Percentiles rank a stretch among this genome's conserved stretches.
These are phyloP conservation scores for Fusarium sororula DNA, from an alignment of 2,329 filamentous ascomycete genomes.

Conservation along the genomic window DNA sequence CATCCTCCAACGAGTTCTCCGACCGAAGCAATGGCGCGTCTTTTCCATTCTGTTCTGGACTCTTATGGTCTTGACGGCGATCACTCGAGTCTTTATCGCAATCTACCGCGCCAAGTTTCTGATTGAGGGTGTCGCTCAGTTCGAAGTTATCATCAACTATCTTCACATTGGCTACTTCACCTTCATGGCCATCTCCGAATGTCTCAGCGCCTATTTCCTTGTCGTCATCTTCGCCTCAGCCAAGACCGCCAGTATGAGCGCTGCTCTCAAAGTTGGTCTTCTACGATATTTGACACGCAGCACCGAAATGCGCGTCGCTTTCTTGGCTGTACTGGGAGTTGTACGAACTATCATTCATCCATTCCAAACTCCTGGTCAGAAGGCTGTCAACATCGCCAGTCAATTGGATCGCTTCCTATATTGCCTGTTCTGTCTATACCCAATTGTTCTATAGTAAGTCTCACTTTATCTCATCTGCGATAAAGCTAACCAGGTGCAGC, in stretches of 20 bases:
- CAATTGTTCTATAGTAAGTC: conserved; percentile 51
- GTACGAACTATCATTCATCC: conserved; percentile 53
- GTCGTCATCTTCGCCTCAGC: conserved; percentile 49
- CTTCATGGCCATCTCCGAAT: conserved; percentile 52
- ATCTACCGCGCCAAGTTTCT: conserved; percentile 45
- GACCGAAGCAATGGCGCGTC: conserved; percentile 50
- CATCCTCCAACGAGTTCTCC: conserved; percentile 60
- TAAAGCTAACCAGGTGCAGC: background rate
- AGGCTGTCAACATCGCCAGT: conserved; percentile 47
- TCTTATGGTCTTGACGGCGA: conserved; percentile 60
- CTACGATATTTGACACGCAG: conserved; percentile 51
- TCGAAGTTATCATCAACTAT: conserved; percentile 44
- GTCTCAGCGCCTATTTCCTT: conserved; percentile 51
- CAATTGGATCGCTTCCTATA: conserved; percentile 54
- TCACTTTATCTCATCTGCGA: rapidly evolving
- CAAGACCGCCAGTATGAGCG: conserved; percentile 31
- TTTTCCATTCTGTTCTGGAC: conserved; percentile 65
- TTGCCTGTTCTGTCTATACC: conserved; percentile 52
- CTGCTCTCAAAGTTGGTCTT: conserved; percentile 45
- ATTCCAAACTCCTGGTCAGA: conserved; percentile 49
- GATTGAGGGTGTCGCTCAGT: conserved; percentile 36
- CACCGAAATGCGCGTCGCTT: conserved; percentile 52
- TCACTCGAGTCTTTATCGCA: conserved; percentile 56
- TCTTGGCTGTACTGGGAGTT: conserved; percentile 49
- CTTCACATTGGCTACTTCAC: conserved; percentile 54